Evolutionary conservation across 352 stramenopile genomes (phyloP).

Genomic region (Globisporangium perplexum): DNA sequence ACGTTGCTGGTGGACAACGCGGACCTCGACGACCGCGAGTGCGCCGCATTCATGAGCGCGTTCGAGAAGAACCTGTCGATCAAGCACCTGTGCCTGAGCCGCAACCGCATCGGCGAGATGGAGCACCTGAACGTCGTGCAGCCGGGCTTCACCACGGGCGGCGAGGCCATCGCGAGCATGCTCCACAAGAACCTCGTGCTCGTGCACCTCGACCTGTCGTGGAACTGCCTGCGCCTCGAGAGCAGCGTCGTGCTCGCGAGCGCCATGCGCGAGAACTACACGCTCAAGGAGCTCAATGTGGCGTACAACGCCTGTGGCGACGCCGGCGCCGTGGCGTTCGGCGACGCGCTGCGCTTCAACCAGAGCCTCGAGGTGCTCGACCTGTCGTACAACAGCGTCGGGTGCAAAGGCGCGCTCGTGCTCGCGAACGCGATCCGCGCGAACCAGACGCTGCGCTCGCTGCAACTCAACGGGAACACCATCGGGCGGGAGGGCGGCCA

Average conservation of each 20-base stretch:
- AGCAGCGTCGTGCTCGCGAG: slow-evolving; percentile 62
- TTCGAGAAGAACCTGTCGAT: slow-evolving; percentile 83
- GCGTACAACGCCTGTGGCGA: slow-evolving; percentile 78
- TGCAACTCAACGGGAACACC: slow-evolving; percentile 77
- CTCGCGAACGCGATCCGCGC: slow-evolving; percentile 57
- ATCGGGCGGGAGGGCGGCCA: slow-evolving; percentile 66
- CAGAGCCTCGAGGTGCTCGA: slow-evolving; percentile 55
- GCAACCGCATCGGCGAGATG: slow-evolving; percentile 84
- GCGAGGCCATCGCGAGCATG: slow-evolving; percentile 88
- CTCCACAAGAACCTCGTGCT: slow-evolving; percentile 74
- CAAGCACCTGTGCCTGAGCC: slow-evolving; percentile 59
- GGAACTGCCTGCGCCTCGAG: slow-evolving; percentile 85
- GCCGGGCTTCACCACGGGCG: slow-evolving; percentile 76
- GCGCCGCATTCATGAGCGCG: slow-evolving; percentile 75
- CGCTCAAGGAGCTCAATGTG: slow-evolving; percentile 59
- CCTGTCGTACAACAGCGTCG: slow-evolving; percentile 76
- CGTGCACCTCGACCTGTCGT: slow-evolving; percentile 78
- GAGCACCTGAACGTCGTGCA: slow-evolving; percentile 88
- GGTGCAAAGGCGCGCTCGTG: slow-evolving; percentile 64
- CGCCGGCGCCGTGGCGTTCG: slow-evolving; percentile 70
- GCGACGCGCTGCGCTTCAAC: slow-evolving; percentile 60
- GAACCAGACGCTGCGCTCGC: slow-evolving; percentile 48
- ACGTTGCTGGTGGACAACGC: slow-evolving; percentile 71
- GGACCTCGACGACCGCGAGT: slow-evolving; percentile 88
- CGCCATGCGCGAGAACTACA: slow-evolving; percentile 61